Evolutionary conservation across 2,329 filamentous ascomycete genomes (phyloP), one percentile per base, ranked within the genome.

Genomic region (Cordyceps sp.): DNA sequence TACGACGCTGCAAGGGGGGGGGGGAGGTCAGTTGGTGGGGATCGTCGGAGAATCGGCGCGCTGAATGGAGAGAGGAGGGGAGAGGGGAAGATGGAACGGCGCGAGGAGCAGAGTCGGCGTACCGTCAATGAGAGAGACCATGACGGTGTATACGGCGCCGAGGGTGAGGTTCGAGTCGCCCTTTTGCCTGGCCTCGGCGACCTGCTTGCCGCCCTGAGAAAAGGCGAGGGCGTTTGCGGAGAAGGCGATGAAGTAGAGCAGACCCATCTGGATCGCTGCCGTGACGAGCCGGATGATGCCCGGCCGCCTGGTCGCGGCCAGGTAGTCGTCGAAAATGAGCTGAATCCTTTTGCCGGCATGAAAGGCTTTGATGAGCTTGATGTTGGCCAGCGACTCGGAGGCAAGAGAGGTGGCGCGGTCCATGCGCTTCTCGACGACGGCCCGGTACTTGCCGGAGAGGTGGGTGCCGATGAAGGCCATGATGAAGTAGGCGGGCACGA

Each of bases 191-290:
- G 56, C 47, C 6, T 53, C 46, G 13, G 56, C 55, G 40, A 64
- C 62, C 32, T 62, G 62, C 23, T 55, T 59, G 38, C 69, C 73
- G 30, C 74, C 75, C 46, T 78, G 66, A 71, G 73, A 80, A 44
- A 77, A 79, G 0, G 74, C 71, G 12, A 80, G 55, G 2, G 70
- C 72, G 45, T 78, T 79, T 6, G 71, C 72, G 3, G 70, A 64
- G 39, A 76, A 79, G 4, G 73, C 70, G 39, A 80, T 68, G 39
- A 80, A 79, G 45, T 77, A 80, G 6, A 79, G 53, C 13, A 67
- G 48, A 9, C 73, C 73, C 7, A 69, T 61, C 43, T 78, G 71
- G 0, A 68, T 48, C 4, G 66, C 76, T 18, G 66, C 59, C 1
- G 64, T 59, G 2, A 63, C 49, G 0, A 69, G 64, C 45, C 78